These are phyloP conservation scores for Phytophthora fragariae DNA, from an alignment of 352 stramenopile species.

Conservation along the genomic window DNA sequence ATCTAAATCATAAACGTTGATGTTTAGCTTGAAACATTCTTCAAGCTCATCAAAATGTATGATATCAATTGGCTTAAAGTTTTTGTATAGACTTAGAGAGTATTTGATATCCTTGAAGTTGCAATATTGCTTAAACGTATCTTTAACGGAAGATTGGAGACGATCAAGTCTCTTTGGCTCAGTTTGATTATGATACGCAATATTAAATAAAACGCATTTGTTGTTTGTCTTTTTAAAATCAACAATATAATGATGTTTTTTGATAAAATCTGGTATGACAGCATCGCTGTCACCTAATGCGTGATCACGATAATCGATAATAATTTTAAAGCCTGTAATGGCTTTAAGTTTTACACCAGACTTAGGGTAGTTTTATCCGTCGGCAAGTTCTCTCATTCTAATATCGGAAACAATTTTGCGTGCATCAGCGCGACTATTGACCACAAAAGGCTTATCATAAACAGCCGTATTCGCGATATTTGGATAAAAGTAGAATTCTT, in stretches of 20 bases:
- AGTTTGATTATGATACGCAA: background rate
- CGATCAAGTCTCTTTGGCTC: slow-evolving; percentile 6
- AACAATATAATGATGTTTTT: slow-evolving; percentile 8
- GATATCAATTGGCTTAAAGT: slow-evolving; percentile 13
- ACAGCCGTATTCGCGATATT: too few species aligned
- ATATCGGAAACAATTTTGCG: too few species aligned
- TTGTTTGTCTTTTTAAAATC: slow-evolving; percentile 21
- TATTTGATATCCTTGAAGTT: slow-evolving; percentile 8
- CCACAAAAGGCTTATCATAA: too few species aligned
- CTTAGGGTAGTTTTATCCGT: too few species aligned
- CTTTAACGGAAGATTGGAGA: slow-evolving; percentile 3
- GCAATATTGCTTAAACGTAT: slow-evolving; percentile 13
- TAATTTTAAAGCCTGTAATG: background rate
- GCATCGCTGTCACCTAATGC: background rate
- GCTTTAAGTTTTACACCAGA: too few species aligned
- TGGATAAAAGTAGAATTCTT: too few species aligned
- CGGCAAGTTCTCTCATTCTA: too few species aligned
- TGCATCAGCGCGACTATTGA: too few species aligned
- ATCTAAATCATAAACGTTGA: background rate
- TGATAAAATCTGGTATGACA: background rate
- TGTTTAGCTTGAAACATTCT: slow-evolving; percentile 4
- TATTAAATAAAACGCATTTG: slow-evolving; percentile 15
- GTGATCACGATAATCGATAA: background rate
- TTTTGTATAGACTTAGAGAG: slow-evolving; percentile 10
- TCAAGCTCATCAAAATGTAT: slow-evolving; percentile 19